phyloP scores from a whole-genome alignment of 164 flowering plant species.

The Platanus orientalis region DNA sequence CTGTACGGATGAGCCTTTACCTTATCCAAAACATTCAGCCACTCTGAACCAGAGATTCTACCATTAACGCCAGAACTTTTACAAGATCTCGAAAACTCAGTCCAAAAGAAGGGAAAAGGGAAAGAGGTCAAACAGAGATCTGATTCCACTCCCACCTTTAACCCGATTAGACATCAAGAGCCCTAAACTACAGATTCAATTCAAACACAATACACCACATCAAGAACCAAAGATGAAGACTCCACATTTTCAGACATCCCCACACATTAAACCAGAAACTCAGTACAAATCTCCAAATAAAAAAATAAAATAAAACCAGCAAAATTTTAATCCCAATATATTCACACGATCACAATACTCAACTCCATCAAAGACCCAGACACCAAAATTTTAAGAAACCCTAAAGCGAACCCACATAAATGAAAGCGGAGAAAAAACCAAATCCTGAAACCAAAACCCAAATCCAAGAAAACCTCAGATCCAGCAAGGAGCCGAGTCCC shows the following conservation, averaged over 20 bases:
- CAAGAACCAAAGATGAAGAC: background rate
- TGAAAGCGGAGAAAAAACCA: too few species aligned
- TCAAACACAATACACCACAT: conserved; percentile 14
- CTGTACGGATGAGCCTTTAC: too few species aligned
- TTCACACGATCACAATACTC: too few species aligned
- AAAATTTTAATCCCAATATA: too few species aligned
- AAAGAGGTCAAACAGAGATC: conserved; percentile 7
- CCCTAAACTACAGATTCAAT: conserved; percentile 18
- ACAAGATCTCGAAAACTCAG: conserved; percentile 13
- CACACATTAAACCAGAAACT: background rate
- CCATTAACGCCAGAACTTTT: conserved; percentile 16
- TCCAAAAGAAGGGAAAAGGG: conserved; percentile 17
- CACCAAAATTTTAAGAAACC: too few species aligned
- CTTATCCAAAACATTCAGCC: conserved; percentile 30
- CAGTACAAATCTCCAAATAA: conserved; percentile 1
- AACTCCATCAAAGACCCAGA: too few species aligned
- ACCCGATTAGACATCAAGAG: conserved; percentile 23
- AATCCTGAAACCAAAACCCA: conserved; percentile 2
- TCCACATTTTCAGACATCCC: background rate
- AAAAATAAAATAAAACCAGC: background rate
- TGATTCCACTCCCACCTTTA: conserved; percentile 22
- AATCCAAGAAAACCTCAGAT: conserved; percentile 5
- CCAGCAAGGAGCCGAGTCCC: background rate
- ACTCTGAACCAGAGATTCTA: conserved; percentile 18
- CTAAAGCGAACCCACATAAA: too few species aligned